Evolutionary conservation across 495 filamentous ascomycete genomes (phyloP), one percentile per base, ranked within the genome.

Genomic region (Penicillium paradoxum): DNA sequence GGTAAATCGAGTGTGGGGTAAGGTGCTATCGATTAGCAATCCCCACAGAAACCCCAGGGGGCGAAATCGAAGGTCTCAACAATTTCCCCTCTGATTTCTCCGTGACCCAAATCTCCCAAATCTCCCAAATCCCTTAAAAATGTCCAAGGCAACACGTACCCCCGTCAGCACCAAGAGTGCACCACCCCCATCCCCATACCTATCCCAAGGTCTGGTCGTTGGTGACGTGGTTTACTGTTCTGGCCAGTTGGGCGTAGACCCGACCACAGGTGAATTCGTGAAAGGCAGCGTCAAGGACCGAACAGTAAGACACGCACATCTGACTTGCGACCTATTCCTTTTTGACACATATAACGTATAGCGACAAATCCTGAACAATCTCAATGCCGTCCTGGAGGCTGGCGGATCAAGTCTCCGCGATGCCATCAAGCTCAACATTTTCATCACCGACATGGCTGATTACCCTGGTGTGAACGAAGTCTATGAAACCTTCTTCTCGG

Each of bases 401-500:
- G 81, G 81, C 1, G 83, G 83, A 14, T 85, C 82, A 4, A 73
- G 69, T 42, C 64, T 88, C 30, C 68, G 75, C 27, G 82, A 85
- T 45, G 84, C 86, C 8, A 77, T 88, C 45, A 87, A 89, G 60
- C 79, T 82, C 60, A 86, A 82, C 50, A 80, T 89, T 54, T 90
- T 86, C 68, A 68, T 89, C 25, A 78, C 80, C 1, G 80, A 78
- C 51, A 88, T 89, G 85, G 77, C 76, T 37, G 79, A 88, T 63
- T 90, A 88, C 49, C 66, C 68, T 4, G 79, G 80, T 34, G 81
- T 89, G 69, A 87, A 83, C 53, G 72, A 75, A 49, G 76, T 77
- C 2, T 85, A 83, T 53, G 74, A 76, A 39, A 69, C 73, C 42
- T 75, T 78, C 45, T 82, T 84, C 50, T 63, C 60, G 50, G 69